Percentiles rank a stretch among this genome's conserved stretches.
phyloP scores from a whole-genome alignment of 2,329 filamentous ascomycete species.

The Byssochlamys sp. region DNA sequence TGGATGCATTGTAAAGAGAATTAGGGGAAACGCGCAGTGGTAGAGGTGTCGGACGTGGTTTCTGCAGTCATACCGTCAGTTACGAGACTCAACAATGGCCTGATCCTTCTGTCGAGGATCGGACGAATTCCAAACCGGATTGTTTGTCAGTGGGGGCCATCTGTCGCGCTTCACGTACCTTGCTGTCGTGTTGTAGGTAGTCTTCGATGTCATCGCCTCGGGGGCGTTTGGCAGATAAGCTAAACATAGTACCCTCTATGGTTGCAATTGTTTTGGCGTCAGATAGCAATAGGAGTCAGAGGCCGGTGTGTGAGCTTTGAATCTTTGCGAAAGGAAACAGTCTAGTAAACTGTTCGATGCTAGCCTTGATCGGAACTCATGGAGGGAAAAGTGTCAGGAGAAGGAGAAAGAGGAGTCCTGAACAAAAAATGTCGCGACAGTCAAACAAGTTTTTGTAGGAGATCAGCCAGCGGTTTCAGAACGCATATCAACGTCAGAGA shows the following conservation, averaged over 20 bases:
- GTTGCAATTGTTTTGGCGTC: neutral
- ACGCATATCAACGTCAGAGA: conserved; percentile 2
- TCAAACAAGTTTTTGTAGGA: neutral
- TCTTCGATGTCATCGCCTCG: conserved; percentile 49
- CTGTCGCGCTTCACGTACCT: conserved; percentile 12
- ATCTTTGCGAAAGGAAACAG: neutral
- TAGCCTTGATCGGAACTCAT: neutral
- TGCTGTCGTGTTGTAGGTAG: conserved; percentile 12
- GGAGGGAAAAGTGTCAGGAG: neutral
- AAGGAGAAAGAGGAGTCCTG: neutral
- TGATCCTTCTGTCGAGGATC: neutral
- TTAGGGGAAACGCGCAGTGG: conserved; percentile 19
- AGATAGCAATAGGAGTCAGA: neutral
- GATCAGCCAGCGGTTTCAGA: conserved; percentile 2
- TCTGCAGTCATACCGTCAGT: conserved; percentile 16
- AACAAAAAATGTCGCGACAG: neutral
- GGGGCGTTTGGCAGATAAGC: conserved; percentile 15
- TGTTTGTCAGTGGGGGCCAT: neutral
- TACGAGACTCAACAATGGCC: neutral
- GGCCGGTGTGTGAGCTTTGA: neutral
- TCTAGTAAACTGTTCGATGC: neutral
- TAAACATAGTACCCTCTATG: conserved; percentile 13
- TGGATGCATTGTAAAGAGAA: conserved; percentile 10
- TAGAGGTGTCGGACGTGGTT: conserved; percentile 17
- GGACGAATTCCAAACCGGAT: neutral